Evolutionary conservation across 352 stramenopile genomes (phyloP).

Genomic region (Blastocystis sp.): DNA sequence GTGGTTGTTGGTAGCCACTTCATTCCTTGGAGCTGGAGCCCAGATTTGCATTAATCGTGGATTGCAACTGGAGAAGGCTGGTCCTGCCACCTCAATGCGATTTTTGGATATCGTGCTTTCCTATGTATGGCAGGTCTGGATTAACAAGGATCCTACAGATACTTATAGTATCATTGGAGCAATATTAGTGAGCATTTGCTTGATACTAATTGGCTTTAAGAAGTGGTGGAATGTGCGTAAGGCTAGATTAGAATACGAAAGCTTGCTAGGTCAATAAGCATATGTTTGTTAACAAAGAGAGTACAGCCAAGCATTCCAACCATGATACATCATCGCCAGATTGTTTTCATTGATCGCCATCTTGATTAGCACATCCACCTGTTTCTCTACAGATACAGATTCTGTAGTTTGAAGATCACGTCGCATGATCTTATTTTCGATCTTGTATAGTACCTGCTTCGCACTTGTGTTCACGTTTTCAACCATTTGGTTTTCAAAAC

Average conservation of each 20-base stretch:
- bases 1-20: conserved; percentile 13
- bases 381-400: conserved; percentile 89
- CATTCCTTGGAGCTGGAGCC: conserved; percentile 29
- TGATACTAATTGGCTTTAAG: conserved; percentile 60
- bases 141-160: conserved; percentile 50
- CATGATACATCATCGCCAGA: conserved; percentile 85
- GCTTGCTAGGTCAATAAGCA: not conserved
- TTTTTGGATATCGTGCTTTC: conserved; percentile 63
- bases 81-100: conserved; percentile 61
- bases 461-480: conserved; percentile 75
- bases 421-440: conserved; percentile 94
- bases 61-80: conserved; percentile 63
- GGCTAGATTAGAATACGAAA: conserved; percentile 36
- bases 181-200: conserved; percentile 22
- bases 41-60: conserved; percentile 63
- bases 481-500: conserved; percentile 73
- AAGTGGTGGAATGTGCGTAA: conserved; percentile 58
- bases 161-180: conserved; percentile 53
- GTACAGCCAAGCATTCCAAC: conserved; percentile 90
- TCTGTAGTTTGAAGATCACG: conserved; percentile 87
- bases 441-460: conserved; percentile 83
- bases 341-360: conserved; percentile 88
- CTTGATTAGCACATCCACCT: conserved; percentile 95
- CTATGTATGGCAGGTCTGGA: conserved; percentile 62
- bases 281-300: conserved; percentile 21